Evolutionary conservation across 2,329 filamentous ascomycete species (phyloP), one percentile per base, ranked within the genome.

Genomic region (Fusarium sp.): DNA sequence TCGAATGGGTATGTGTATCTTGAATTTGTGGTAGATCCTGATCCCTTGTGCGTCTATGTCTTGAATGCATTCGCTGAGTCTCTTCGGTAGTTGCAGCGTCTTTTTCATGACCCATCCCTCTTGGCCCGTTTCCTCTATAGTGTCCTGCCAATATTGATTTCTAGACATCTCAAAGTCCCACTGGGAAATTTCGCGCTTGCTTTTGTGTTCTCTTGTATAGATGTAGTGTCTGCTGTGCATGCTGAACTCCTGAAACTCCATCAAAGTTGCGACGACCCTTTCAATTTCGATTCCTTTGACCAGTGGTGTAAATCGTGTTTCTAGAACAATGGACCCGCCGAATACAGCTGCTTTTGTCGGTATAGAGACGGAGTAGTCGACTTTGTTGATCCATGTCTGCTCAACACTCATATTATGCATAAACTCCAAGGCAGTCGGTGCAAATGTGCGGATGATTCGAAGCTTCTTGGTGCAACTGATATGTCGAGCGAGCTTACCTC

Each of bases 341-440:
- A 98, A 97, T 11, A 97, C 92, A 55, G 97, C 92, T 4, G 95
- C 95, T 82, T 97, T 98, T 76, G 93, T 94, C 1, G 95, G 95
- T 18, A 97, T 93, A 53, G 93, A 91, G 65, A 99, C 94, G 38
- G 94, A 95, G 83, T 98, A 98, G 80, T 97, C 94, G 75, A 98
- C 89, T 84, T 99, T 99, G 84, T 97, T 95, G 4, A 94, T 92
- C 96, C 96, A 99, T 66, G 97, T 92, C 78, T 98, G 97, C 81
- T 98, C 94, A 71, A 98, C 94, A 65, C 92, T 93, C 92, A 97
- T 95, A 47, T 93, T 91, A 81, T 98, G 92, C 58, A 93, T 87
- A 70, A 94, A 88, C 78, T 95, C 93, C 63, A 94, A 85, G 8
- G 92, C 91, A 46, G 89, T 90, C 9, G 92, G 87, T 57, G 93